Evolutionary conservation across 345 rosid genomes (phyloP).

Genomic region (Eucalyptus erythrocorys): DNA sequence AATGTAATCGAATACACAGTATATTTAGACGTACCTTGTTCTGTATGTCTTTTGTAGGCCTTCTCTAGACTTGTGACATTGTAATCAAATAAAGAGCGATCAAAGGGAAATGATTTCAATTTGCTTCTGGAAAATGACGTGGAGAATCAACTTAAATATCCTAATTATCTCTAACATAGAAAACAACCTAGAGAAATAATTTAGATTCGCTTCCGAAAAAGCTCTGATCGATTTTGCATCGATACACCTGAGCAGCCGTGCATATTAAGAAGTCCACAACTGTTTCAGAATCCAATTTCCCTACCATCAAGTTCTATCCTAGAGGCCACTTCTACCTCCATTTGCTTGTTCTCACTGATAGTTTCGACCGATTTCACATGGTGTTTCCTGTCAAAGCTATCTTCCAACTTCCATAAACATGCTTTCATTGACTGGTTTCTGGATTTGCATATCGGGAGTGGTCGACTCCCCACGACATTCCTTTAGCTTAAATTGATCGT

Average conservation of each 20-base stretch:
- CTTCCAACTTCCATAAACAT: conserved; percentile 24
- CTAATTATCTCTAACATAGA: too few relatives aligned
- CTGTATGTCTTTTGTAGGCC: too few relatives aligned
- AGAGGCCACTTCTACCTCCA: neutral
- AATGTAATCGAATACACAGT: too few relatives aligned
- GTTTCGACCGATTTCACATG: conserved; percentile 24
- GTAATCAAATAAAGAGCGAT: too few relatives aligned
- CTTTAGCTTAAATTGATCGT: conserved; percentile 2
- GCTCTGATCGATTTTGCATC: conserved; percentile 37
- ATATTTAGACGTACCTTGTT: too few relatives aligned
- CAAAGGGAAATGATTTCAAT: too few relatives aligned
- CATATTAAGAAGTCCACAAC: conserved; percentile 47
- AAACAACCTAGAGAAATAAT: neutral
- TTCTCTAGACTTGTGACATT: too few relatives aligned
- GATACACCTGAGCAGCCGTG: conserved; percentile 28
- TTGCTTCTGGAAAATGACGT: too few relatives aligned
- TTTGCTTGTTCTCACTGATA: conserved; percentile 11
- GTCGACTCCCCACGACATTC: conserved; percentile 71
- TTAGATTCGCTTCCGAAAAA: conserved; percentile 69
- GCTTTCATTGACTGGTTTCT: conserved; percentile 3
- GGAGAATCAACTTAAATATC: too few relatives aligned
- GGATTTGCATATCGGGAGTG: conserved; percentile 19
- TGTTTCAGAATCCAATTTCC: conserved; percentile 19
- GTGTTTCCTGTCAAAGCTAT: conserved; percentile 22
- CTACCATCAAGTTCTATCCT: neutral